Evolutionary conservation across 208 protist species (phyloP).

Genomic region (Phytomonas sp.): DNA sequence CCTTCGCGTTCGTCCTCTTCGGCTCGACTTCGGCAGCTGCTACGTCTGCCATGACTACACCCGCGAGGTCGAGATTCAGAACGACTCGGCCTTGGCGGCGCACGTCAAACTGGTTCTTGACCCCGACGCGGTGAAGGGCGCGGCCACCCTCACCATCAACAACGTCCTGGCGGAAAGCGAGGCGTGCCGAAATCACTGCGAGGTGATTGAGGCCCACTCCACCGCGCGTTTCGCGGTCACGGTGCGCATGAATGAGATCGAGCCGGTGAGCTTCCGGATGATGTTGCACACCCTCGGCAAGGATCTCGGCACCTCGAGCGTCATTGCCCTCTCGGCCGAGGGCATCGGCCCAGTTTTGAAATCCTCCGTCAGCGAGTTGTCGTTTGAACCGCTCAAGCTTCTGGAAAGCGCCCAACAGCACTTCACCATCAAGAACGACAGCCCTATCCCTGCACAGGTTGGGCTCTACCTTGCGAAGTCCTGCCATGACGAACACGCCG

Average conservation of each 20-base stretch:
- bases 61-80: constrained; percentile 80
- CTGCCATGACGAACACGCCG: constrained; percentile 3
- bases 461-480: constrained; percentile 9
- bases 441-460: constrained; percentile 66
- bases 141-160: not conserved
- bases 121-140: constrained; percentile 18
- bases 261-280: constrained; percentile 71
- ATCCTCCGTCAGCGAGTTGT: constrained; percentile 33
- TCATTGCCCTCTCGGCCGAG: constrained; percentile 56
- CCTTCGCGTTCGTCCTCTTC: constrained; percentile 47
- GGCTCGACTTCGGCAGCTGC: constrained; percentile 83
- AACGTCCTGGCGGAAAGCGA: not conserved
- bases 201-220: not conserved
- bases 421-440: constrained; percentile 73
- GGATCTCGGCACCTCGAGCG: constrained; percentile 17
- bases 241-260: constrained; percentile 22
- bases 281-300: constrained; percentile 72
- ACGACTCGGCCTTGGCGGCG: constrained; percentile 85
- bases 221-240: not conserved
- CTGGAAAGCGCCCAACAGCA: constrained; percentile 32
- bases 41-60: constrained; percentile 89
- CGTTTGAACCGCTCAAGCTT: constrained; percentile 69
- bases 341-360: constrained; percentile 72
- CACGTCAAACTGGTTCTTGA: constrained; percentile 88
- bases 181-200: not conserved